Conservation (phyloP, 306 rosid genomes). For the Leucaena leucocephala region DNA sequence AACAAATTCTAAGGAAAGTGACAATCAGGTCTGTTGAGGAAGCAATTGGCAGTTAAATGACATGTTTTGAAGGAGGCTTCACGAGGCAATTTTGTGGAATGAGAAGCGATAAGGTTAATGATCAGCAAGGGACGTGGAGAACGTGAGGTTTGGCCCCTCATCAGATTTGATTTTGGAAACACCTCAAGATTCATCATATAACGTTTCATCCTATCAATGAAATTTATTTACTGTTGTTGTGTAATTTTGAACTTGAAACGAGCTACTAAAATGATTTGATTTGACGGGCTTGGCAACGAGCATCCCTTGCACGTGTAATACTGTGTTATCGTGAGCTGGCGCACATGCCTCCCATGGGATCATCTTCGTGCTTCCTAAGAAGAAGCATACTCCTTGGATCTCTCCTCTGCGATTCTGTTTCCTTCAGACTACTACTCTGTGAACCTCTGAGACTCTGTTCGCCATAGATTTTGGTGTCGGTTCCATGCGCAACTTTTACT, state of each 20-base stretch:
- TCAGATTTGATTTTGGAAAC: too few relatives aligned
- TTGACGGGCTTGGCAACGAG: slow-evolving; percentile 39
- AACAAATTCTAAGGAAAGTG: background rate
- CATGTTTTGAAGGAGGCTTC: background rate
- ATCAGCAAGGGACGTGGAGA: slow-evolving; percentile 20
- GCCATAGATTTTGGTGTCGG: background rate
- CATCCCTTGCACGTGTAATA: slow-evolving; percentile 51
- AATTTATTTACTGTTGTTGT: too few relatives aligned
- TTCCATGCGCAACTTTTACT: background rate
- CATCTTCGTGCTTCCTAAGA: slow-evolving; percentile 73
- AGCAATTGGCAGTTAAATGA: background rate
- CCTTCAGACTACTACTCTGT: background rate
- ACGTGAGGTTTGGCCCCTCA: slow-evolving; percentile 49
- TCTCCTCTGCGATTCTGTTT: background rate
- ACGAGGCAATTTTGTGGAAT: slow-evolving; percentile 3
- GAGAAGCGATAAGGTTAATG: slow-evolving; percentile 31
- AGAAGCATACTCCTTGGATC: slow-evolving; percentile 54
- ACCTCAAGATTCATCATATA: too few relatives aligned
- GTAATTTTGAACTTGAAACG: too few relatives aligned
- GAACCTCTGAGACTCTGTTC: background rate
- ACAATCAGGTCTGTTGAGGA: background rate
- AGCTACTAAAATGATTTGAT: slow-evolving; percentile 47
- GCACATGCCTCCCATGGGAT: slow-evolving; percentile 57
- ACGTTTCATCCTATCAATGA: too few relatives aligned
- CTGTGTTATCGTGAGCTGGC: slow-evolving; percentile 66